A percentile compares a stretch with the other conserved stretches of the same genome.
Evolutionary conservation across 108 stramenopile species (phyloP).

Genomic region (Nitzschia inconspicua): DNA sequence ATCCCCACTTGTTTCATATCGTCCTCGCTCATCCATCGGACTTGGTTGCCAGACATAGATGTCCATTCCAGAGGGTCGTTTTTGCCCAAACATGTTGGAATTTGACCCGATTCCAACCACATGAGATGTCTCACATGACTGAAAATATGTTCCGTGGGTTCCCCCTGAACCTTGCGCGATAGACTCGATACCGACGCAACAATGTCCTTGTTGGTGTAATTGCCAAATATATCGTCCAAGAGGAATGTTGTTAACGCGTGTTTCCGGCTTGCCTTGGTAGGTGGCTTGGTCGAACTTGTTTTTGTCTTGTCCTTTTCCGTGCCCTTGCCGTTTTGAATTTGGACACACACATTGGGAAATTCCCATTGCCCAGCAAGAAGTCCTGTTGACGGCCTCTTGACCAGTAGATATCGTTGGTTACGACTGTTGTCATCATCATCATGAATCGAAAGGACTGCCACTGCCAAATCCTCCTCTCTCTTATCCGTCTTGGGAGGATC

Average conservation of each 20-base stretch:
- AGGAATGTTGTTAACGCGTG: conserved; percentile 29
- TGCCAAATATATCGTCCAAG: conserved; percentile 15
- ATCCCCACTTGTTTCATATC: conserved; percentile 77
- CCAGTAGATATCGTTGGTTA: conserved; percentile 59
- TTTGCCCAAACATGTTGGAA: conserved; percentile 6
- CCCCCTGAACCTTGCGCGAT: not conserved
- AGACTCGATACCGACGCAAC: not conserved
- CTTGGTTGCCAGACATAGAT: conserved; percentile 37
- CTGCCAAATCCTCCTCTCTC: conserved; percentile 76
- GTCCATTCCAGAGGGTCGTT: conserved; percentile 29
- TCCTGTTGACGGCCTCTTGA: conserved; percentile 64
- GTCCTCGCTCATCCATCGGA: conserved; percentile 69
- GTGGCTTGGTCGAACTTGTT: conserved; percentile 6
- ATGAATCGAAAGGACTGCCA: conserved; percentile 39
- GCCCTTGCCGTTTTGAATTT: conserved; percentile 35
- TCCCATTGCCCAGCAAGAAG: conserved; percentile 88
- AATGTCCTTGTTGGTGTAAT: not conserved
- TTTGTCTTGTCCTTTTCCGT: conserved; percentile 20
- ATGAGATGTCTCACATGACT: conserved; percentile 76
- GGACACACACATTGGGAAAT: conserved; percentile 65
- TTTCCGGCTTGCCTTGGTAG: not conserved
- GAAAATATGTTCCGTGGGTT: conserved; percentile 77
- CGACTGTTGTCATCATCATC: not conserved
- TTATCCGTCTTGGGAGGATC: conserved; percentile 77
- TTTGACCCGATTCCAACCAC: conserved; percentile 52